Percentiles rank a stretch among this genome's conserved stretches.
Evolutionary conservation across 176 grass and related monocot genomes (phyloP).

Genomic region (Rhipidocladum racemiflorum): DNA sequence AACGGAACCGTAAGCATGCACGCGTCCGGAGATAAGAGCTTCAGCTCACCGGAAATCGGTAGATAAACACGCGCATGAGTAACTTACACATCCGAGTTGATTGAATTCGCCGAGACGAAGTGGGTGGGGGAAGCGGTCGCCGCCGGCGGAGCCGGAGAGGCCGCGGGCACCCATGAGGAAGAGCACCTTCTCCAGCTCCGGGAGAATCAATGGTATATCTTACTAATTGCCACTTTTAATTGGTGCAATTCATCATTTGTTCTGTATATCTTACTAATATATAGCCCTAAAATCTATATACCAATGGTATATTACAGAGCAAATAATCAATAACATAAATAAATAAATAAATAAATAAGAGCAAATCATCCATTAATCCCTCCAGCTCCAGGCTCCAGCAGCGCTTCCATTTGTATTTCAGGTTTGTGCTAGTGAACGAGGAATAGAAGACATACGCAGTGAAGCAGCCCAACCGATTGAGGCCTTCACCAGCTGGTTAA

Average conservation of each 20-base stretch:
- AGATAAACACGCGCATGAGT: not conserved
- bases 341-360: too few species aligned
- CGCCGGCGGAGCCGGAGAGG: conserved; percentile 23
- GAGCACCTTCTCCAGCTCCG: conserved; percentile 69
- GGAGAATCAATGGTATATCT: too few species aligned
- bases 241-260: too few species aligned
- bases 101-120: not conserved
- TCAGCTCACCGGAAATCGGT: not conserved
- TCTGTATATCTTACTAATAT: too few species aligned
- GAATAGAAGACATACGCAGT: not conserved
- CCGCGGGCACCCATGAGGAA: conserved; percentile 50
- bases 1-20: not conserved
- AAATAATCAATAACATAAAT: too few species aligned
- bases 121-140: conserved; percentile 54
- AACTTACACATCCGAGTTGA: not conserved
- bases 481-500: too few species aligned
- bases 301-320: too few species aligned
- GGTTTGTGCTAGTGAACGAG: not conserved
- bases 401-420: too few species aligned
- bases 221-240: too few species aligned
- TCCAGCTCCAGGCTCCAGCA: too few species aligned
- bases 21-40: not conserved
- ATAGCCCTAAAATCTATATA: too few species aligned
- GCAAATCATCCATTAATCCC: too few species aligned
- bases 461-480: not conserved